A percentile compares a stretch with the other conserved stretches of the same genome.
These are phyloP conservation scores for Lipomyces spencermartinsiae DNA, from an alignment of 805 yeast species.

Conservation along the genomic window DNA sequence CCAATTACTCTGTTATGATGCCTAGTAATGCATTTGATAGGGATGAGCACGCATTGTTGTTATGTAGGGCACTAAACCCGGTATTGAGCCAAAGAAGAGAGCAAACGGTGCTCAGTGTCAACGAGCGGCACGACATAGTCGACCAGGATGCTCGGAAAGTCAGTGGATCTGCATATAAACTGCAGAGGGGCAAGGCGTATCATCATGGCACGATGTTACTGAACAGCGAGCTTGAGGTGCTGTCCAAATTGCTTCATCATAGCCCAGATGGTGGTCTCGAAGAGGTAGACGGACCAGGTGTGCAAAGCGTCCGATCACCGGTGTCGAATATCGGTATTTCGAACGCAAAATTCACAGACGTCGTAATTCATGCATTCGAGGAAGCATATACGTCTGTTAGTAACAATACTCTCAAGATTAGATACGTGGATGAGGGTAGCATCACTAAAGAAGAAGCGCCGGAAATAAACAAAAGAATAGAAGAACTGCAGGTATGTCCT, in stretches of 20 bases:
- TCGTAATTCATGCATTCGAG: constrained; percentile 53
- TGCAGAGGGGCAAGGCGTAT: constrained; percentile 79
- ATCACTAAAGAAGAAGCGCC: constrained; percentile 5
- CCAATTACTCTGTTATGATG: constrained; percentile 82
- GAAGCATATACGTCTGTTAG: constrained; percentile 40
- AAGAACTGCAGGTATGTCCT: constrained; percentile 27
- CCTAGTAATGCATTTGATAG: constrained; percentile 66
- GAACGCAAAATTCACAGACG: constrained; percentile 54
- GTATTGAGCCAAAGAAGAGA: neutral
- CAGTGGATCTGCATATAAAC: constrained; percentile 91
- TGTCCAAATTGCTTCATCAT: constrained; percentile 62
- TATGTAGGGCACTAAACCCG: constrained; percentile 51
- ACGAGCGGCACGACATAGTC: constrained; percentile 81
- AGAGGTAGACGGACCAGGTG: constrained; percentile 56
- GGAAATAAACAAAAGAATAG: constrained; percentile 15
- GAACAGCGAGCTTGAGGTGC: constrained; percentile 62
- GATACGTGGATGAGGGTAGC: constrained; percentile 23
- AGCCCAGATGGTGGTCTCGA: constrained; percentile 53
- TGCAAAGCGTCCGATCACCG: constrained; percentile 80
- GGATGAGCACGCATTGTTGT: constrained; percentile 57
- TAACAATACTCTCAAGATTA: neutral
- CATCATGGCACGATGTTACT: constrained; percentile 97
- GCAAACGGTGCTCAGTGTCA: constrained; percentile 54
- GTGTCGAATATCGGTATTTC: constrained; percentile 68
- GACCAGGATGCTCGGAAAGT: constrained; percentile 60